Percentiles rank a stretch among this genome's conserved stretches.
Conservation (phyloP, 2,329 filamentous ascomycete species). For the Helminthosporium solani region DNA sequence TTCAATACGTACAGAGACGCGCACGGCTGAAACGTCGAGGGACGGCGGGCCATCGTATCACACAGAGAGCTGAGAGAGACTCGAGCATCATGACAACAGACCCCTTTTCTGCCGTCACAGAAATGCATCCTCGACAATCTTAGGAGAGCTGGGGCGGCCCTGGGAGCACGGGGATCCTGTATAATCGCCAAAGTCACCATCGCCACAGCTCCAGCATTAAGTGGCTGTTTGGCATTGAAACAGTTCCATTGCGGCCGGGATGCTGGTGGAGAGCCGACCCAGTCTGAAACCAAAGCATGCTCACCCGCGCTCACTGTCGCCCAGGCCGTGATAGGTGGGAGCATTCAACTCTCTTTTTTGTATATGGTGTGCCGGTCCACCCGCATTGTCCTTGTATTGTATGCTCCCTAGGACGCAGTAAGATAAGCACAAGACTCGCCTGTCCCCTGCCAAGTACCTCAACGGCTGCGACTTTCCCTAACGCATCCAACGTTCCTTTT, state of each 20-base stretch:
- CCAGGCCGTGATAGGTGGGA: no score
- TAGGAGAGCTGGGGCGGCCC: background rate
- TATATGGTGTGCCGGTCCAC: background rate
- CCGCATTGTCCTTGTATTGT: background rate
- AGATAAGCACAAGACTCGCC: background rate
- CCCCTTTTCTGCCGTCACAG: background rate
- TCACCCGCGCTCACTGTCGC: background rate
- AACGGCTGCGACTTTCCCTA: background rate
- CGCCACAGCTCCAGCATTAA: constrained; percentile 6
- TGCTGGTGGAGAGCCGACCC: constrained; percentile 23
- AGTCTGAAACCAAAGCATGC: constrained; percentile 24
- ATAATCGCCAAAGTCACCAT: no score
- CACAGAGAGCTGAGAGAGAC: background rate
- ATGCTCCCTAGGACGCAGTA: background rate
- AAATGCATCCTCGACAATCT: background rate
- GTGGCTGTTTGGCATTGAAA: constrained; percentile 19
- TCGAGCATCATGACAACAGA: background rate
- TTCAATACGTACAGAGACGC: constrained; percentile 18
- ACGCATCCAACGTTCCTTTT: background rate
- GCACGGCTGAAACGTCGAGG: constrained; percentile 28
- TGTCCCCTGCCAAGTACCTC: background rate
- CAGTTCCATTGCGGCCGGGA: constrained; percentile 19
- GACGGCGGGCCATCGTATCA: background rate
- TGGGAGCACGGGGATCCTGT: background rate
- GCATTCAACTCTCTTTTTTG: no score